Base-by-base conservation (phyloP, 139 green algal species). In the Yamagishiella unicocca region DNA sequence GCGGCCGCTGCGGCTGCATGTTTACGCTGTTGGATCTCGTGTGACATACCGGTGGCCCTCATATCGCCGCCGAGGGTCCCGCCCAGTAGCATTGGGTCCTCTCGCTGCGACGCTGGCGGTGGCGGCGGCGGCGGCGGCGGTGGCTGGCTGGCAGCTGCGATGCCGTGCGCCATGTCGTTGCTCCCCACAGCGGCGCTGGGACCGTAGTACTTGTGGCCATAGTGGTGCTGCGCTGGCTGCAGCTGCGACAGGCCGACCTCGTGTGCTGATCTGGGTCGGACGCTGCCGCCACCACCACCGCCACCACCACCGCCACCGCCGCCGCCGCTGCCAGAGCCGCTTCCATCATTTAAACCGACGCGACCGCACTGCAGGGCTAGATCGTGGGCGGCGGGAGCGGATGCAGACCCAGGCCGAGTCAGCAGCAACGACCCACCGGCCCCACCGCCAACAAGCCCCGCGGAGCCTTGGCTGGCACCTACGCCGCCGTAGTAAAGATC, bases 401-500 rank as follows among this genome's bases (percentile, higher is more conserved):
- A 55, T 64, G 33, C 72, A 14, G 58, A 68, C 29, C 17, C 58
- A 29, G 72, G 67, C 9, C 72, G 6, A 25, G 45, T 29, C 35
- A 43, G 50, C 46, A 14, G 74, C 31, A 19, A 4, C 1, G 9
- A n/a, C 40, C 35, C 46, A 19, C 38, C n/a, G 29, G 12, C 24
- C 21, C 50, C 50, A 25, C 50, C 50, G 12, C 12, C 12, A 58
- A 58, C 14, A 58, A 12, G 14, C 50, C 74, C 74, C 33, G 74
- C 74, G 22, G 74, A 82, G 46, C 74, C 74, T 33, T 82, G 74
- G 46, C 74, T 82, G 33, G 45, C 74, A 31, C 46, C 67, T 38
- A 78, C 40, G 25, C 67, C 35, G 38, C 43, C 72, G 50, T 68
- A 67, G 6, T 53, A 68, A 67, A 67, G 8, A 8, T 82, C 74